Percentiles rank a stretch among this genome's conserved stretches.
Conservation (phyloP, 768 basidiomycete genomes). For the Tricholoma sp. region DNA sequence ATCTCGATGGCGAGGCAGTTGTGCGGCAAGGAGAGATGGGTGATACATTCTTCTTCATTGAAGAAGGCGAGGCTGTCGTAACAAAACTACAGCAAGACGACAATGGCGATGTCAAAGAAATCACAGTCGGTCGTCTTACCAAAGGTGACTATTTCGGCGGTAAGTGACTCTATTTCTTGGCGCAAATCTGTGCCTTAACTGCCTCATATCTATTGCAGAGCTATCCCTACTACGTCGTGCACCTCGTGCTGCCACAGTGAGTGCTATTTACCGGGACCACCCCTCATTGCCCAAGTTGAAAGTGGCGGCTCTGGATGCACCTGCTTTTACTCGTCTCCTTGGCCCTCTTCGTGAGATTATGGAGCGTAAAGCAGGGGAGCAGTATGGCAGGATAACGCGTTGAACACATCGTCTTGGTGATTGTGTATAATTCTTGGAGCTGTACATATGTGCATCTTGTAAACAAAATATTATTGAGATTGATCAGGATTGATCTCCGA, state of each 20-base stretch:
- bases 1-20: constrained; percentile 81
- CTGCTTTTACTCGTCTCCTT: constrained; percentile 89
- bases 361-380: constrained; percentile 81
- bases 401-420: neutral
- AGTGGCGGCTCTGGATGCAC: constrained; percentile 89
- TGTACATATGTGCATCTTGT: neutral
- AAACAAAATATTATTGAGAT: neutral
- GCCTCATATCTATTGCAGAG: constrained; percentile 43
- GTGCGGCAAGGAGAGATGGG: constrained; percentile 93
- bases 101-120: constrained; percentile 54
- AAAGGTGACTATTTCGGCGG: constrained; percentile 99
- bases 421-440: neutral
- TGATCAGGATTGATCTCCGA: too few relatives aligned
- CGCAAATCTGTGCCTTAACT: neutral
- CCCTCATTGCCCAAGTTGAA: constrained; percentile 64
- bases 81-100: constrained; percentile 66
- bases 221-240: constrained; percentile 84
- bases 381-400: neutral
- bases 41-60: constrained; percentile 96
- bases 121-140: constrained; percentile 68
- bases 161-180: constrained; percentile 29
- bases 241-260: constrained; percentile 95
- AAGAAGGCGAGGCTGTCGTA: constrained; percentile 87
- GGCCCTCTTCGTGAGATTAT: constrained; percentile 91
- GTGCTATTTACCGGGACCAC: constrained; percentile 56